Conservation (phyloP, 225 moss, liverwort and hornwort species). For the Marchantia polymorpha region DNA sequence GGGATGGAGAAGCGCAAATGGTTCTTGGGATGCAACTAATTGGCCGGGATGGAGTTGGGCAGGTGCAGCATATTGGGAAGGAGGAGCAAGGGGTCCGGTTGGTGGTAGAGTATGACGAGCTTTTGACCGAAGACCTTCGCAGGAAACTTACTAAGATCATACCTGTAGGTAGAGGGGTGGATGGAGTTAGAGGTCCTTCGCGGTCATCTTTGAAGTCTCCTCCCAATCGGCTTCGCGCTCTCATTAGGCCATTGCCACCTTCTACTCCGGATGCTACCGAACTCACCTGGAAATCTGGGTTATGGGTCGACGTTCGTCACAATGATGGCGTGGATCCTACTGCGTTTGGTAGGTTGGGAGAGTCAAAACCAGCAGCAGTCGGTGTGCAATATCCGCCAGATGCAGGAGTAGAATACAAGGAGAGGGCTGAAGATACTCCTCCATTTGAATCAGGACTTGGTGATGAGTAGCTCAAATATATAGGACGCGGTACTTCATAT, state of each 20-base stretch:
- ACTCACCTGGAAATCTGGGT: slow-evolving; percentile 42
- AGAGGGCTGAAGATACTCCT: no score
- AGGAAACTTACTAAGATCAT: slow-evolving; percentile 48
- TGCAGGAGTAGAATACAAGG: no score
- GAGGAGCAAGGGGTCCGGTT: slow-evolving; percentile 41
- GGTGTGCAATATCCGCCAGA: no score
- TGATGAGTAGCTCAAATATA: no score
- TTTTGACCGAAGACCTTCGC: slow-evolving; percentile 44
- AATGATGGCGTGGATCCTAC: slow-evolving; percentile 67
- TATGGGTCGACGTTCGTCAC: slow-evolving; percentile 51
- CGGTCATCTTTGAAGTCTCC: slow-evolving; percentile 22
- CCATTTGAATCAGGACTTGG: no score
- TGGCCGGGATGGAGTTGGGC: slow-evolving; percentile 46
- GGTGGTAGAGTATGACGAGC: slow-evolving; percentile 60
- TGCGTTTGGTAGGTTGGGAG: no score
- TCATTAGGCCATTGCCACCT: slow-evolving; percentile 53
- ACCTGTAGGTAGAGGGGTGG: slow-evolving; percentile 35
- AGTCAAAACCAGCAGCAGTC: no score
- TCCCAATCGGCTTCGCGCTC: slow-evolving; percentile 18
- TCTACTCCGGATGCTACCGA: slow-evolving; percentile 30
- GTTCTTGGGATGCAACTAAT: slow-evolving; percentile 38
- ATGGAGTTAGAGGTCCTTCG: slow-evolving; percentile 27
- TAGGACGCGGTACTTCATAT: no score
- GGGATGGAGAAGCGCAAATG: slow-evolving; percentile 29
- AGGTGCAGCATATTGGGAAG: slow-evolving; percentile 55